Base-by-base conservation (phyloP, 2,329 filamentous ascomycete species). In the Simplicillium sp. region DNA sequence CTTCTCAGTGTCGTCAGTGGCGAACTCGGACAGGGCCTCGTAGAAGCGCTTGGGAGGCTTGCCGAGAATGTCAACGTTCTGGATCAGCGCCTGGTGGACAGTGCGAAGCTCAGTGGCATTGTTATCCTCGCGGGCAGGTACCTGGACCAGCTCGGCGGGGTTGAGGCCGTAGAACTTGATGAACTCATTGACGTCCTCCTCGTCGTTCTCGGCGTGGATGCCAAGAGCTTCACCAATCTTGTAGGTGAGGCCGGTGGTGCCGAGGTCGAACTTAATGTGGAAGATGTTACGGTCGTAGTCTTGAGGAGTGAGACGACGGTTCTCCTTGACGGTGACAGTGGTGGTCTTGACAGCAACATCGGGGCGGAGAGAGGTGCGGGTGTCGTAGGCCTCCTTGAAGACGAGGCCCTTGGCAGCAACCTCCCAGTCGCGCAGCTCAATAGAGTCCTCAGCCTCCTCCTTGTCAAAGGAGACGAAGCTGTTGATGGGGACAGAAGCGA, bases 271-370 rank as follows among this genome's bases (percentile, higher is more conserved):
- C 66, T 98, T 92, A 47, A 98, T 97, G 68, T 98, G 92, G 82
- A 98, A 98, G 64, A 98, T 97, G 73, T 98, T 96, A 53, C 92
- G 87, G 63, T 97, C 89, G 59, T 98, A 98, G 28, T 81, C 84
- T 17, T 65, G 55, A 3, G 92, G 92, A 0, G 92, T 98, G 41
- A 98, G 76, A 48, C 92, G 81, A 46, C 92, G 86, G 68, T 94
- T 96, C 70, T 97, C 92, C 70, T 94, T 87, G 62, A 98, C 89
- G 41, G 80, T 83, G 40, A 96, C 84, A 34, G 87, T 86, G 54
- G 77, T 82, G 2, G 90, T 97, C 75, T 90, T 88, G 56, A 87
- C 80, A 9, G 83, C 68, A 41, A 94, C 70, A 55, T 98, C 92
- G 11, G 92, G 92, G 40, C 92, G 85, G 33, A 98, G 78, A 40